phyloP scores from a whole-genome alignment of 306 rosid species.

The Clitoria ternatea region DNA sequence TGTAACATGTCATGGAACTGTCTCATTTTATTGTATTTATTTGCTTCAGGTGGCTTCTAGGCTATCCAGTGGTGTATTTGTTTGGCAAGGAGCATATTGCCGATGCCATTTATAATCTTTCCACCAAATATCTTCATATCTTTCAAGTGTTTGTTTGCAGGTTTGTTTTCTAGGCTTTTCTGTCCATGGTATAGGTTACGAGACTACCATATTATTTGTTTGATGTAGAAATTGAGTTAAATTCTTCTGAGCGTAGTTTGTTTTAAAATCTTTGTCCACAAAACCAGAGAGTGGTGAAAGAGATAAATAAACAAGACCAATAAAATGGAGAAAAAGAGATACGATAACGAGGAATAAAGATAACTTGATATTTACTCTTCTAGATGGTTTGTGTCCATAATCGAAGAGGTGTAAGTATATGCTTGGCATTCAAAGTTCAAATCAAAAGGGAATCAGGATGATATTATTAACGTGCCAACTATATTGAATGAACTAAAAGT shows the following conservation, averaged over 20 bases:
- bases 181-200: neutral
- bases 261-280: neutral
- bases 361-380: neutral
- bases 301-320: neutral
- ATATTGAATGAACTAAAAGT: neutral
- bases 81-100: constrained; percentile 68
- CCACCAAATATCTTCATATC: constrained; percentile 72
- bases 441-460: neutral
- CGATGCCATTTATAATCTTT: constrained; percentile 67
- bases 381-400: constrained; percentile 5
- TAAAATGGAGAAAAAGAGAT: neutral
- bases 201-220: constrained; percentile 1
- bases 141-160: constrained; percentile 67
- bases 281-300: neutral
- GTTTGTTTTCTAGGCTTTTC: constrained; percentile 38
- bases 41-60: constrained; percentile 87
- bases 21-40: constrained; percentile 23
- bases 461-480: neutral
- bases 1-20: neutral
- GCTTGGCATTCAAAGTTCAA: neutral
- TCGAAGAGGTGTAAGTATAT: neutral
- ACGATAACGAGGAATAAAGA: too few species aligned
- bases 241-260: neutral
- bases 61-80: constrained; percentile 77
- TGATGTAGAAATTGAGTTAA: constrained; percentile 1